Evolutionary conservation across 2,329 filamentous ascomycete genomes (phyloP), one percentile per base, ranked within the genome.

Genomic region (Neonectria faginata): DNA sequence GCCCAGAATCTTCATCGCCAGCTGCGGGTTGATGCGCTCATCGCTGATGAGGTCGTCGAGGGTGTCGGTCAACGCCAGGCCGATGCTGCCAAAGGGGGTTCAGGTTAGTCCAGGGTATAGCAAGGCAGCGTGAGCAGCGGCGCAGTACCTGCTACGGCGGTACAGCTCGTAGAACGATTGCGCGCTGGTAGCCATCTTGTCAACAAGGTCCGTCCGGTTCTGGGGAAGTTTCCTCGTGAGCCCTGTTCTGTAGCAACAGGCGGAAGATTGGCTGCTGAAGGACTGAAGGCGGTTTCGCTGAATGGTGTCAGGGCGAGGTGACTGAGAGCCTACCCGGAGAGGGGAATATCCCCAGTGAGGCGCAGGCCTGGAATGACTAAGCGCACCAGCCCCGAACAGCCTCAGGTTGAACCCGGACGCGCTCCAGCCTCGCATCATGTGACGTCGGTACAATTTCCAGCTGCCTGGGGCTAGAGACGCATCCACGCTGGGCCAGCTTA

Each of bases 41-140:
- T 95, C 92, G 78, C 92, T 95, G 81, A 99, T 98, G 72, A 99
- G 86, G 76, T 97, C 93, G 82, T 99, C 96, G 75, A 99, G 94
- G 60, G 94, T 97, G 82, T 99, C 97, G 59, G 95, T 97, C 75
- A 99, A 87, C 62, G 95, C 91, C 76, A 93, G 87, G 73, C 96
- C 96, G 83, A 99, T 93, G 82, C 96, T 99, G 79, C 65, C 61
- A 67, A 52, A 67, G 48, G 54, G 57, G 61, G 5, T 56, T 45
- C 27, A 67, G 60, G 67, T 75, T 69, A 76, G 73, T 72, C 60
- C 10, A 18, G 57, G 64, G 63, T 68, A 62, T 73, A 70, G 76
- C 76, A 78, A 73, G 73, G 73, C 65, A 67, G 66, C 67, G 64
- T 64, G 67, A 70, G 71, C 72, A 71, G 67, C 66, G 62, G 65